phyloP scores from a whole-genome alignment of 805 yeast genomes.

The Myxozyma sirexii region DNA sequence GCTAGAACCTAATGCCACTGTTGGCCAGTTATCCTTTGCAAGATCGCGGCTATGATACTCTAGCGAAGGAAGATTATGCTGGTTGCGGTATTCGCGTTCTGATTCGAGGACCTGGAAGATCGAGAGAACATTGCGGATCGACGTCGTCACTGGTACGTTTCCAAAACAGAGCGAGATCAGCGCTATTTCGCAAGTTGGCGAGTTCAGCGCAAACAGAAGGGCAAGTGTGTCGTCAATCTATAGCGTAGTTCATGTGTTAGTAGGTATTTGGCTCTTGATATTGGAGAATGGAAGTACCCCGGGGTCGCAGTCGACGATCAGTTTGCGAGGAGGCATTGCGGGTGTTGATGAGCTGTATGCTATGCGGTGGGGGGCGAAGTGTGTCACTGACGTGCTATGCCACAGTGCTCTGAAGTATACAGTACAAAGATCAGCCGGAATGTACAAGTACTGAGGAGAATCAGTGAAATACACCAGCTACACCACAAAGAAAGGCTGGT shows the following conservation, averaged over 20 bases:
- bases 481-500: too few species aligned
- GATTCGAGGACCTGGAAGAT: constrained; percentile 43
- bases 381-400: too few species aligned
- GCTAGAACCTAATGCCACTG: constrained; percentile 43
- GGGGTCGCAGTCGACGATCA: constrained; percentile 49
- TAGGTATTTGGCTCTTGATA: not conserved
- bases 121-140: constrained; percentile 44
- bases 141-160: constrained; percentile 43
- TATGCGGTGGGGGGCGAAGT: too few species aligned
- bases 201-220: constrained; percentile 43
- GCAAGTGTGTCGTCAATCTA: constrained; percentile 48
- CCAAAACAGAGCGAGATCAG: constrained; percentile 46
- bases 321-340: constrained; percentile 22
- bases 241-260: not conserved
- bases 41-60: constrained; percentile 31
- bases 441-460: too few species aligned
- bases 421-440: too few species aligned
- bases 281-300: constrained; percentile 39
- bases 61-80: constrained; percentile 30
- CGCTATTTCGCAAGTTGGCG: constrained; percentile 39
- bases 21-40: constrained; percentile 36
- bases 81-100: constrained; percentile 40
- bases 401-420: too few species aligned
- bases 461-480: too few species aligned
- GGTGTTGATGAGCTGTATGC: too few species aligned